A percentile compares a stretch with the other conserved stretches of the same genome.
Conservation (phyloP, 805 yeast genomes). For the Hanseniaspora meyeri region DNA sequence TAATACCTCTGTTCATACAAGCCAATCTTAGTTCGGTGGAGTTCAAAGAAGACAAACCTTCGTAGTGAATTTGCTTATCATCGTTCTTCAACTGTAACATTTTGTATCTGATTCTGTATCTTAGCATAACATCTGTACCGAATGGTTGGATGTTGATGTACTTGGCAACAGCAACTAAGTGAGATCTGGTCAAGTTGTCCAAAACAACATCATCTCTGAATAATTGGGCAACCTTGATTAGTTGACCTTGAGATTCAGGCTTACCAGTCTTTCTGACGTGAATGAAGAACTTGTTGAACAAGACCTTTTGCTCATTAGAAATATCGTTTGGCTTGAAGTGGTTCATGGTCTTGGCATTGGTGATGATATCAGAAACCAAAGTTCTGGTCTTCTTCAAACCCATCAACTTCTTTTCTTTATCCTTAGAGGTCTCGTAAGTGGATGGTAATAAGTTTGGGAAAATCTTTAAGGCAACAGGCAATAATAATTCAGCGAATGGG, state of each 20-base stretch:
- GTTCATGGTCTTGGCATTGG: constrained; percentile 53
- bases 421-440: constrained; percentile 63
- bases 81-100: constrained; percentile 84
- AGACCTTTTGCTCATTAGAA: constrained; percentile 57
- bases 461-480: constrained; percentile 80
- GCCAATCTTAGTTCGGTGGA: constrained; percentile 74
- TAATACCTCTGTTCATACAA: constrained; percentile 88
- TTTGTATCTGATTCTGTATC: constrained; percentile 86
- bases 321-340: constrained; percentile 59
- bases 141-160: constrained; percentile 85
- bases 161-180: constrained; percentile 81
- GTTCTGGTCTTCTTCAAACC: constrained; percentile 50
- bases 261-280: constrained; percentile 53
- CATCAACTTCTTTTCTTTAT: constrained; percentile 45
- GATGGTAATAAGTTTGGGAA: constrained; percentile 93
- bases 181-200: constrained; percentile 85
- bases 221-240: constrained; percentile 71
- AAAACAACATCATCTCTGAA: constrained; percentile 88
- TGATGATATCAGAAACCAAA: constrained; percentile 48
- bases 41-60: constrained; percentile 77
- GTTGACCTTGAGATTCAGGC: constrained; percentile 53
- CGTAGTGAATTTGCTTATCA: constrained; percentile 82
- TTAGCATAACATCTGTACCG: constrained; percentile 82
- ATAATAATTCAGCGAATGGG: constrained; percentile 85
- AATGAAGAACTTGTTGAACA: constrained; percentile 67